These are phyloP conservation scores for Sporobolomyces pararoseus DNA, from an alignment of 768 basidiomycete species.

Conservation along the genomic window DNA sequence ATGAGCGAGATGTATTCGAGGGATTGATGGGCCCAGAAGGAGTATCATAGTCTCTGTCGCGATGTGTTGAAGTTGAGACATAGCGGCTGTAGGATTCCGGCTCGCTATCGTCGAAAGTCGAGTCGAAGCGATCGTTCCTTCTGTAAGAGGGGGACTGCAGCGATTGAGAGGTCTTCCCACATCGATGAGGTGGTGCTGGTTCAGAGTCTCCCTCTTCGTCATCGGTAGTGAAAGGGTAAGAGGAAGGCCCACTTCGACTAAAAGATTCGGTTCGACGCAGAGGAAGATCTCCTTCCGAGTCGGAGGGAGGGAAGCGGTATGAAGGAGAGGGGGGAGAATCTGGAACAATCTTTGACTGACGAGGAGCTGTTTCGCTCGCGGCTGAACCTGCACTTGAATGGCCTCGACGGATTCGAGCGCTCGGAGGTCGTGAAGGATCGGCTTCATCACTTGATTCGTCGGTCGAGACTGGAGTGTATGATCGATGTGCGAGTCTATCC, in stretches of 20 bases:
- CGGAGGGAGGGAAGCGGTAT: conserved; percentile 10
- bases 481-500: not conserved
- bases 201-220: conserved; percentile 8
- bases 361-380: not conserved
- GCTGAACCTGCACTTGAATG: conserved; percentile 1
- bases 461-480: not conserved
- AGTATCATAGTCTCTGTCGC: too few species aligned
- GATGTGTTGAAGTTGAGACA: too few species aligned
- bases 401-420: not conserved
- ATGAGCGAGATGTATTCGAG: not conserved
- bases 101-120: not conserved
- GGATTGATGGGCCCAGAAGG: too few species aligned
- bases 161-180: not conserved
- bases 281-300: conserved; percentile 2
- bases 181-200: not conserved
- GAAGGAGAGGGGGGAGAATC: not conserved
- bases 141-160: not conserved
- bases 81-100: not conserved
- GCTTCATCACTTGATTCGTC: conserved; percentile 23
- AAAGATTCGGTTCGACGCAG: not conserved
- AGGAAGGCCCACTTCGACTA: not conserved
- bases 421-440: conserved; percentile 3
- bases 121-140: not conserved
- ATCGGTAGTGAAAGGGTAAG: conserved; percentile 4
- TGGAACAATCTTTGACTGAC: not conserved